Evolutionary conservation across 176 grass and related monocot species (phyloP).

Genomic region (Bolboschoenus planiculmis): DNA sequence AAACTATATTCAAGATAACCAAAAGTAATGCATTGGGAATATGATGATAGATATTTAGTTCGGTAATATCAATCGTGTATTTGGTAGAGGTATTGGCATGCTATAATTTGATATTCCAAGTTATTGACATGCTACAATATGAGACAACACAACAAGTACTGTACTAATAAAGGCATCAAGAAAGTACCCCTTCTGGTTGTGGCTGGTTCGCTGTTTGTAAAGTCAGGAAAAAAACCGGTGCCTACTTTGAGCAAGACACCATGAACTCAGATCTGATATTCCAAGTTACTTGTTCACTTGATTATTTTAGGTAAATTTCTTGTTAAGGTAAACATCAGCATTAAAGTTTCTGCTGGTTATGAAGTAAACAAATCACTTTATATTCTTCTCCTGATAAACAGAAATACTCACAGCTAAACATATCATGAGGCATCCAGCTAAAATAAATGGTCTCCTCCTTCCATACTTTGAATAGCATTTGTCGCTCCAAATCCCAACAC

Average conservation of each 20-base stretch:
- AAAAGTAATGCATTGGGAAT: background rate
- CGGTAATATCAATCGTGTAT: background rate
- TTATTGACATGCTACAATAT: background rate
- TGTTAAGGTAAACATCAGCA: background rate
- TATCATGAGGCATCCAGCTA: constrained; percentile 80
- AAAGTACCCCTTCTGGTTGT: background rate
- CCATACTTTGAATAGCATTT: constrained; percentile 94
- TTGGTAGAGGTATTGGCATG: background rate
- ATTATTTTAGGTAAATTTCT: background rate
- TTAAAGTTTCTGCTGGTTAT: background rate
- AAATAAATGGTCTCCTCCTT: constrained; percentile 87
- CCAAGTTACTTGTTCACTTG: background rate
- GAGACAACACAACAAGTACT: background rate
- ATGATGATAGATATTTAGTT: background rate
- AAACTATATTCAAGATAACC: background rate
- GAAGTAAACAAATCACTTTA: background rate
- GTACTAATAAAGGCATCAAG: background rate
- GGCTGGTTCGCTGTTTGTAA: background rate
- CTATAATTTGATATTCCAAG: background rate
- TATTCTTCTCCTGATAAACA: background rate
- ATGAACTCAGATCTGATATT: background rate
- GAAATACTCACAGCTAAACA: constrained; percentile 66
- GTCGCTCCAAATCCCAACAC: constrained; percentile 98
- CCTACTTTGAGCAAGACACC: background rate
- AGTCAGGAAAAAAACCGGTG: background rate